phyloP scores from a whole-genome alignment of 139 green algal genomes.

The Micractinium sp. region DNA sequence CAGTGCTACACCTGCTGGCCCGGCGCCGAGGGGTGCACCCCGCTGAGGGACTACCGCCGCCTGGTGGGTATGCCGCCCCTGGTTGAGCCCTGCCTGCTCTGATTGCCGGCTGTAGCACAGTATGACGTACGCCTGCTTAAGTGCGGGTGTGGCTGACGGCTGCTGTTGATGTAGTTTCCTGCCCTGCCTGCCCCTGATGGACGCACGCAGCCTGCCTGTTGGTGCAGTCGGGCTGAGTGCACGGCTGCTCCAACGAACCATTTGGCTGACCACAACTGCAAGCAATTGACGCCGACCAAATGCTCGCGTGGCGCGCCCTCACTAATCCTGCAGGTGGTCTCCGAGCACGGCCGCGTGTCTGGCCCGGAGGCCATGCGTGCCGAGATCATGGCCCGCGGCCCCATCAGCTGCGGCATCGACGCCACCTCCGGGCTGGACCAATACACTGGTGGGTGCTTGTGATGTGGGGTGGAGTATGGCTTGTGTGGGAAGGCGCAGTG shows the following conservation, averaged over 20 bases:
- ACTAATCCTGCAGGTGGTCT: conserved; percentile 20
- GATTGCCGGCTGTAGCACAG: background rate
- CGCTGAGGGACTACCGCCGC: conserved; percentile 62
- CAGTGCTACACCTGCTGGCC: conserved; percentile 80
- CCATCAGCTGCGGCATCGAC: conserved; percentile 87
- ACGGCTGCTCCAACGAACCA: too few relatives aligned
- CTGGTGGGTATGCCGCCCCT: too few relatives aligned
- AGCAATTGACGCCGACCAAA: too few relatives aligned
- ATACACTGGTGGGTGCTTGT: conserved; percentile 49
- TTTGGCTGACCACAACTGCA: too few relatives aligned
- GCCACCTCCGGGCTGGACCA: conserved; percentile 77
- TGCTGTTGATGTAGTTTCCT: background rate
- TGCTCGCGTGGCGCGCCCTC: too few relatives aligned
- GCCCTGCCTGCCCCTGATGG: background rate
- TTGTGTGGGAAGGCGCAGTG: too few relatives aligned
- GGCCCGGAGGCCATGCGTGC: conserved; percentile 79
- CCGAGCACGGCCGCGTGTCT: conserved; percentile 77
- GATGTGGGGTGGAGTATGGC: too few relatives aligned
- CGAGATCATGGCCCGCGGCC: conserved; percentile 84
- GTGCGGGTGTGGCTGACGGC: background rate
- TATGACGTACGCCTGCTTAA: too few relatives aligned
- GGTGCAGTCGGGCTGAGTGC: too few relatives aligned
- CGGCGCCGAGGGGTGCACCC: conserved; percentile 48
- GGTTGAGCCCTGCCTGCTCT: too few relatives aligned
- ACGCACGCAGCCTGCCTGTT: background rate